Conservation (phyloP, 2,329 filamentous ascomycete species). For the Paraconiothyrium brasiliense region DNA sequence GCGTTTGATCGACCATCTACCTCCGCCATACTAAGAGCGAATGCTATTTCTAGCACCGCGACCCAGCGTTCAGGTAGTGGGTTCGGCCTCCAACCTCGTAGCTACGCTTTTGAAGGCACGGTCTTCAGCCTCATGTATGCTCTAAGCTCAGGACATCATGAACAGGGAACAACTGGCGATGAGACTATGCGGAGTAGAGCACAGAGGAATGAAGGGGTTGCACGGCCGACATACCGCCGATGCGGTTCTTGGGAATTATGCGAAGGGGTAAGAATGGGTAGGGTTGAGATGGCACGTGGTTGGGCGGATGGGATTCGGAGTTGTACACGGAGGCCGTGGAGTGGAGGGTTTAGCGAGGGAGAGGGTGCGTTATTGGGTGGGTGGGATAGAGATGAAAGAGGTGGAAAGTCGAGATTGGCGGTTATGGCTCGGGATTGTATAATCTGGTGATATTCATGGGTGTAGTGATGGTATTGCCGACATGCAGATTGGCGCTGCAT, state of each 20-base stretch:
- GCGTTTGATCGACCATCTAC: too few relatives aligned
- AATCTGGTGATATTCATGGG: background rate
- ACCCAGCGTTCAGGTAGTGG: too few relatives aligned
- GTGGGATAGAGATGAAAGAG: background rate
- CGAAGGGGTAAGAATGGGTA: background rate
- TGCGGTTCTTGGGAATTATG: background rate
- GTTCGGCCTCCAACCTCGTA: too few relatives aligned
- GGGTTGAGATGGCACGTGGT: background rate
- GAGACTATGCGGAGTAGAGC: background rate
- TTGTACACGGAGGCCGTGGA: background rate
- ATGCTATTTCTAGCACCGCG: too few relatives aligned
- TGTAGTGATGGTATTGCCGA: too few relatives aligned
- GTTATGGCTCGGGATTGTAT: background rate
- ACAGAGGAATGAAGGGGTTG: too few relatives aligned
- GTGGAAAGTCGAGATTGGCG: background rate
- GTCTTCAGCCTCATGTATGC: too few relatives aligned
- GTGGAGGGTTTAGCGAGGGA: background rate
- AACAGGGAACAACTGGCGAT: too few relatives aligned
- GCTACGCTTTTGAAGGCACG: too few relatives aligned
- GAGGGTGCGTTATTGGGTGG: background rate
- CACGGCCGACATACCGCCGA: background rate
- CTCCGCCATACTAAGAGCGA: too few relatives aligned
- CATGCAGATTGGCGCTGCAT: background rate
- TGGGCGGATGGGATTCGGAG: constrained; percentile 8
- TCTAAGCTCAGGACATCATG: too few relatives aligned